These are phyloP conservation scores for Phytophthora chlamydospora DNA, from an alignment of 352 stramenopile species.

Conservation along the genomic window DNA sequence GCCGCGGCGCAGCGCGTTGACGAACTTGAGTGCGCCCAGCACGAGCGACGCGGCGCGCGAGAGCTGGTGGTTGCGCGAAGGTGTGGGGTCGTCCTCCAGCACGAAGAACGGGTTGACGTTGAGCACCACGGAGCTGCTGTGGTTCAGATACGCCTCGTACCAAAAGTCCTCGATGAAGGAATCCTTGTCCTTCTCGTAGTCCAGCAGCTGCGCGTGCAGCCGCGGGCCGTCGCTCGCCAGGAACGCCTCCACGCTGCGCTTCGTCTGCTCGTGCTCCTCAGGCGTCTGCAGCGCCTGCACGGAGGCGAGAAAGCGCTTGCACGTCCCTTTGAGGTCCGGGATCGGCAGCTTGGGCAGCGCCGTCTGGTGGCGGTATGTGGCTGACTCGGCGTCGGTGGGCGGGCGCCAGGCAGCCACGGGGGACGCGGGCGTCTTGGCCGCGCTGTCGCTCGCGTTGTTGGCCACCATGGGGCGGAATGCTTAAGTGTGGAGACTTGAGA, in stretches of 20 bases:
- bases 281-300: constrained; percentile 77
- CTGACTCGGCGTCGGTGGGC: constrained; percentile 42
- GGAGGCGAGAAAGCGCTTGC: constrained; percentile 76
- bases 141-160: constrained; percentile 95
- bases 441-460: constrained; percentile 16
- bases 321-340: constrained; percentile 81
- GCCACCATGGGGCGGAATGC: constrained; percentile 9
- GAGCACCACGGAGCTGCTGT: constrained; percentile 92
- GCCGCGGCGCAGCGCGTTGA: constrained; percentile 89
- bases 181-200: constrained; percentile 77
- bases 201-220: constrained; percentile 72
- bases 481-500: neutral
- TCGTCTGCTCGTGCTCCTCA: constrained; percentile 62
- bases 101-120: constrained; percentile 98
- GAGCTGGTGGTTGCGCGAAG: constrained; percentile 90
- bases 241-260: constrained; percentile 65
- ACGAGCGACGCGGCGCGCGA: constrained; percentile 89
- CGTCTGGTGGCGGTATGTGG: constrained; percentile 80
- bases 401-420: constrained; percentile 21
- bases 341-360: constrained; percentile 87
- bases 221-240: constrained; percentile 68
- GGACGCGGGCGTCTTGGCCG: neutral
- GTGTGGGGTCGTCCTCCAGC: constrained; percentile 90
- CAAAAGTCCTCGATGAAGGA: constrained; percentile 95
- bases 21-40: constrained; percentile 93